Base-by-base conservation (phyloP, 225 moss, liverwort and hornwort species). In the Neckera pumila region DNA sequence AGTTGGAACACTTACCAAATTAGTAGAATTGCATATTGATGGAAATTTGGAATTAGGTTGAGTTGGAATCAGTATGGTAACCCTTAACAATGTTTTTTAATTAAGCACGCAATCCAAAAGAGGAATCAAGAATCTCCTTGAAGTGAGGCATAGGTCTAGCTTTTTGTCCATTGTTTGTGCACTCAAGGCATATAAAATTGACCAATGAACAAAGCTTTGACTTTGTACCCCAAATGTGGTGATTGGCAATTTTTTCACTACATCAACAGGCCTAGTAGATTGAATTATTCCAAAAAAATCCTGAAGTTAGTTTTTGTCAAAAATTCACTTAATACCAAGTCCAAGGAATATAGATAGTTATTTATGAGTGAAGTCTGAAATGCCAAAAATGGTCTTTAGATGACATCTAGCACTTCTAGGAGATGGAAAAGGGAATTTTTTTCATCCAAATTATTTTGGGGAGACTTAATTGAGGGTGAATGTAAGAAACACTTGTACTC, bases 141-240 rank as follows among this genome's bases (percentile, higher is more conserved):
- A 71, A 71, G 9, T 71, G 5, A 16, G 8, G 1, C 2, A 16
- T 71, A 3, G 9, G 0, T 3, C 5, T 16, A 16, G 1, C 3
- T 42, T 5, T 2, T 42, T 16, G 0, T 26, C 5, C 2, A 42
- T 6, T 1, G 3, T 71, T 71, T 71, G 15, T 71, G 0, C 1
- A 27, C 4, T 13, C 0, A 8, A 1, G 6, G 70, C 14, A 40
- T 25, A 5, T 9, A 15, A 71, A 27, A 43, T 42, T 27, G 1
- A 71, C 4, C 8, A 43, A 43, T 28, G 2, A 45, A 73, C 3
- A 73, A 42, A 45, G 17, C 11, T 45, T 67, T 45, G 3, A 11
- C 17, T 73, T 28, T 73, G 1, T 28, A 45, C 8, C 6, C 4
- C 28, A 45, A 28, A 73, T 73, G 10, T 10, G 2, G 28, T 17